phyloP scores from a whole-genome alignment of 345 rosid species.

The Schrenkiella parvula region DNA sequence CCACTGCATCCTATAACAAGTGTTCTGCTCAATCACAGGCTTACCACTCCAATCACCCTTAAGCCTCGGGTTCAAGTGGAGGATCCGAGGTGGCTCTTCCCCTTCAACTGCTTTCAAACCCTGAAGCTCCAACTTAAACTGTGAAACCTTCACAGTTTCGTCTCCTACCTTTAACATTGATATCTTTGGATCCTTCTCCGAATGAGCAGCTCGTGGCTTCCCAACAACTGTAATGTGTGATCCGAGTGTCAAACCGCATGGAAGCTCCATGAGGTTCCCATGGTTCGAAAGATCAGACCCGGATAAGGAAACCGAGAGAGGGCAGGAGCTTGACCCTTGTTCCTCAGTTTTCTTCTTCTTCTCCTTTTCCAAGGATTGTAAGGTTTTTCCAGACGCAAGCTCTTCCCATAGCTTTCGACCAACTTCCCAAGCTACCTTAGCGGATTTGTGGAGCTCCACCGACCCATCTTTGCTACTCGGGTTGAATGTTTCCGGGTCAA shows the following conservation, averaged over 20 bases:
- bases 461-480: constrained; percentile 41
- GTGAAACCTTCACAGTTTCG: constrained; percentile 57
- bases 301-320: constrained; percentile 49
- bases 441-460: constrained; percentile 59
- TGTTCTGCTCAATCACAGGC: constrained; percentile 90
- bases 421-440: constrained; percentile 59
- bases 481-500: constrained; percentile 48
- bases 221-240: constrained; percentile 76
- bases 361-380: constrained; percentile 5
- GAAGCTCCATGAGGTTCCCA: constrained; percentile 54
- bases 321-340: constrained; percentile 34
- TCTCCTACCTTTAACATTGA: constrained; percentile 46
- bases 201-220: constrained; percentile 59
- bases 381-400: constrained; percentile 42
- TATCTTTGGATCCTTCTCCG: constrained; percentile 57
- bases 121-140: constrained; percentile 79
- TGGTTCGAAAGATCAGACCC: constrained; percentile 48
- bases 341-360: constrained; percentile 35
- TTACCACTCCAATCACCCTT: constrained; percentile 85
- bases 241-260: constrained; percentile 79
- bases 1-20: constrained; percentile 93
- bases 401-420: constrained; percentile 67
- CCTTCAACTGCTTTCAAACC: constrained; percentile 79
- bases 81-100: constrained; percentile 81
- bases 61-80: constrained; percentile 89